These are phyloP conservation scores for Paecilomyces niveus DNA, from an alignment of 2,329 filamentous ascomycete species.

Conservation along the genomic window DNA sequence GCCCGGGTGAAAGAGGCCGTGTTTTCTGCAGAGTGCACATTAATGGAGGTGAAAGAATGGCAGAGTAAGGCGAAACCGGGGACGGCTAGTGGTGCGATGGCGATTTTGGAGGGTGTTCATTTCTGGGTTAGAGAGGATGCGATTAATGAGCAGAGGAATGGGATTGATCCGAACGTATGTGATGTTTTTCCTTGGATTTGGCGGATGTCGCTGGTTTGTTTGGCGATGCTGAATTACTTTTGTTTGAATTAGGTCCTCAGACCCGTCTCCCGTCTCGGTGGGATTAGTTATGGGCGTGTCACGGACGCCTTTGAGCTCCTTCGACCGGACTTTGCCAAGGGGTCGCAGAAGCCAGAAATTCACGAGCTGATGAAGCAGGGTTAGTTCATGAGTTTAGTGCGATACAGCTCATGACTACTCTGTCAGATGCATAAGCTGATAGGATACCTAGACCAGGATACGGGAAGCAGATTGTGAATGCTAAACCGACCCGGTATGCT, in stretches of 20 bases:
- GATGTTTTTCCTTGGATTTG: neutral
- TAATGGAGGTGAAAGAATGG: conserved; percentile 70
- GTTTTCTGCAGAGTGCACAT: conserved; percentile 72
- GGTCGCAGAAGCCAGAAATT: neutral
- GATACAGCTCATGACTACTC: neutral
- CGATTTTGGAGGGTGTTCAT: conserved; percentile 71
- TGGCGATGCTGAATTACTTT: neutral
- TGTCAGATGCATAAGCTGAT: neutral
- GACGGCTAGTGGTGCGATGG: conserved; percentile 66
- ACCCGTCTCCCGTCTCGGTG: conserved; percentile 72
- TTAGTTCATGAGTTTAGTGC: neutral
- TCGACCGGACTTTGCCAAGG: conserved; percentile 36
- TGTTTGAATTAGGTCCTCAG: conserved; percentile 46
- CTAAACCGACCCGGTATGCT: neutral
- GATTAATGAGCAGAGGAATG: conserved; percentile 65
- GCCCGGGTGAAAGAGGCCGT: conserved; percentile 75
- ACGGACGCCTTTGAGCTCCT: conserved; percentile 66
- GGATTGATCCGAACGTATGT: conserved; percentile 60
- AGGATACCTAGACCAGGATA: neutral
- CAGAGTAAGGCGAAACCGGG: conserved; percentile 64
- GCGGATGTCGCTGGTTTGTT: neutral
- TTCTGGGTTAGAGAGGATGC: conserved; percentile 92
- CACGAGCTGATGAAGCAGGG: neutral
- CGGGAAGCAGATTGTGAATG: neutral
- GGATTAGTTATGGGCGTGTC: conserved; percentile 72